These are phyloP conservation scores for Dipodascus albidus DNA, from an alignment of 805 yeast genomes.

Conservation along the genomic window DNA sequence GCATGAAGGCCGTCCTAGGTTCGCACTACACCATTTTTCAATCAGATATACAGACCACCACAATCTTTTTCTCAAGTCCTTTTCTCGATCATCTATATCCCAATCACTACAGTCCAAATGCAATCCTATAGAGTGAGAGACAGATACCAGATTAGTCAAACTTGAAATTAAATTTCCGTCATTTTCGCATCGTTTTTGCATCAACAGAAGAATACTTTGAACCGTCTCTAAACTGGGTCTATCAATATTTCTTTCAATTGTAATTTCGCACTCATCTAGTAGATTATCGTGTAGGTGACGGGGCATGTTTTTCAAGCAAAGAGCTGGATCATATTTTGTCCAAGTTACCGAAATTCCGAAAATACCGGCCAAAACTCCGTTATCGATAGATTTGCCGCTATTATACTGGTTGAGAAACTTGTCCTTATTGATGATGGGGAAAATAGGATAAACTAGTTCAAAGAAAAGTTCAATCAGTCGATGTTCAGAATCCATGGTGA, in stretches of 20 bases:
- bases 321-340: slow-evolving; percentile 25
- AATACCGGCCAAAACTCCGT: slow-evolving; percentile 24
- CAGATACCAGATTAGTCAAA: slow-evolving; percentile 20
- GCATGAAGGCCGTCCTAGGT: slow-evolving; percentile 25
- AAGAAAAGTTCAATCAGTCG: slow-evolving; percentile 24
- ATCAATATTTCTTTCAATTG: slow-evolving; percentile 22
- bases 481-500: slow-evolving; percentile 15
- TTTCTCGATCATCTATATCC: slow-evolving; percentile 24
- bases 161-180: slow-evolving; percentile 17
- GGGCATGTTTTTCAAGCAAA: slow-evolving; percentile 23
- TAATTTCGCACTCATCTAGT: slow-evolving; percentile 18
- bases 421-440: slow-evolving; percentile 24
- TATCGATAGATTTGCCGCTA: slow-evolving; percentile 18
- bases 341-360: slow-evolving; percentile 24
- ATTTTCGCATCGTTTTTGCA: slow-evolving; percentile 24
- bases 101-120: slow-evolving; percentile 26
- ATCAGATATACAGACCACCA: slow-evolving; percentile 26
- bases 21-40: slow-evolving; percentile 28
- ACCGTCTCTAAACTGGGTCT: slow-evolving; percentile 22
- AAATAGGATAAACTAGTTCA: slow-evolving; percentile 24
- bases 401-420: slow-evolving; percentile 22
- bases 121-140: slow-evolving; percentile 24
- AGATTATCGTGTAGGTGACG: slow-evolving; percentile 17
- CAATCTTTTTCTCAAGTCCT: slow-evolving; percentile 22
- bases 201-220: slow-evolving; percentile 22